phyloP scores from a whole-genome alignment of 768 basidiomycete species.

The Omphalotus guepiniiformis region DNA sequence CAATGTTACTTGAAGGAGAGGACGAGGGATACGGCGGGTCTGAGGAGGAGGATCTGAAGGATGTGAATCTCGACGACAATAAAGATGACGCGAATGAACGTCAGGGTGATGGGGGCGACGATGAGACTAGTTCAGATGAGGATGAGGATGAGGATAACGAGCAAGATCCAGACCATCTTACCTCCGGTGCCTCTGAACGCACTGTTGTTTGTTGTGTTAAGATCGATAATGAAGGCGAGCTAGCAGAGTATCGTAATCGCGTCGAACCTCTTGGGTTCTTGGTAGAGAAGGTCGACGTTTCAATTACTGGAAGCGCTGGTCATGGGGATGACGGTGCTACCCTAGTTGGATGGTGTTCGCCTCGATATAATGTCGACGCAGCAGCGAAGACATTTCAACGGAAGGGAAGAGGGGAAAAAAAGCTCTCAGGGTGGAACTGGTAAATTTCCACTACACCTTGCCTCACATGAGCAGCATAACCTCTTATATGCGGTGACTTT shows the following conservation, averaged over 20 bases:
- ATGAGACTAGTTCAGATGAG: not conserved
- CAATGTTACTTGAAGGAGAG: conserved; percentile 72
- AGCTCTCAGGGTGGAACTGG: not conserved
- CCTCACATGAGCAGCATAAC: conserved; percentile 85
- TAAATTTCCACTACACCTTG: conserved; percentile 49
- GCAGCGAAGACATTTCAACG: too few relatives aligned
- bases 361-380: too few relatives aligned
- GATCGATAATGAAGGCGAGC: conserved; percentile 78
- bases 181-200: conserved; percentile 73
- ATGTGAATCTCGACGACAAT: not conserved
- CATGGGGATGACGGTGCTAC: conserved; percentile 43
- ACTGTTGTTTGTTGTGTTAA: conserved; percentile 91
- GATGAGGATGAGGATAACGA: conserved; percentile 21
- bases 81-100: conserved; percentile 18
- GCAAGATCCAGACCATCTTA: conserved; percentile 41
- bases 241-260: too few relatives aligned
- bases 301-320: conserved; percentile 52
- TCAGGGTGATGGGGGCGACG: not conserved
- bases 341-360: conserved; percentile 49
- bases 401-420: conserved; percentile 1
- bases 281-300: conserved; percentile 72
- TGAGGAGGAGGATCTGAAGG: too few relatives aligned
- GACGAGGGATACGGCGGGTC: too few relatives aligned
- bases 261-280: conserved; percentile 62
- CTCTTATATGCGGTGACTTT: conserved; percentile 88